Percentiles rank a stretch among this genome's conserved stretches.
These are phyloP conservation scores for Penicillium verhagenii DNA, from an alignment of 495 filamentous ascomycete genomes.

Conservation along the genomic window DNA sequence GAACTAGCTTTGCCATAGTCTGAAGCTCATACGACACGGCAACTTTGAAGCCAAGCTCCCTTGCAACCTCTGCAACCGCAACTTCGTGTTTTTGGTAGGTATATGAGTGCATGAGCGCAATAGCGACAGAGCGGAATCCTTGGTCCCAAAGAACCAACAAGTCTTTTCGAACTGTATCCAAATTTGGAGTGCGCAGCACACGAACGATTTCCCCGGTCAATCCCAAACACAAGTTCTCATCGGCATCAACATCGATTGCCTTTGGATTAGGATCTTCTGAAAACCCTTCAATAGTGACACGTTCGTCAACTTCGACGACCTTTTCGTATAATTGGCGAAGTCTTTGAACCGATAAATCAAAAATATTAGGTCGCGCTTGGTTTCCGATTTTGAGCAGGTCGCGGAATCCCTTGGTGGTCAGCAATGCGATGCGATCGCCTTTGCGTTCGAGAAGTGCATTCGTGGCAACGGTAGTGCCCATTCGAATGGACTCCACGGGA, in stretches of 20 bases:
- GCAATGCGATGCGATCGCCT: constrained; percentile 14
- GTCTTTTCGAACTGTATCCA: constrained; percentile 39
- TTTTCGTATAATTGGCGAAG: constrained; percentile 7
- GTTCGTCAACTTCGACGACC: constrained; percentile 19
- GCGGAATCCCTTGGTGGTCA: constrained; percentile 19
- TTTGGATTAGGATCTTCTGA: constrained; percentile 1
- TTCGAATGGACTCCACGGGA: constrained; percentile 25
- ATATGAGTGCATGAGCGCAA: constrained; percentile 81
- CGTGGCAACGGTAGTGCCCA: constrained; percentile 24
- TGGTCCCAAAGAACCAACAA: constrained; percentile 59
- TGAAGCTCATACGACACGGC: constrained; percentile 59
- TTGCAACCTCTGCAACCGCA: constrained; percentile 65
- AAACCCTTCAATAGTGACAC: constrained; percentile 14
- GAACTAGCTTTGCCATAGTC: constrained; percentile 61
- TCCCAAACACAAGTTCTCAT: background rate
- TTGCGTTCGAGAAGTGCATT: constrained; percentile 26
- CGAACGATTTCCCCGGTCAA: background rate
- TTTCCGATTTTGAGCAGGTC: constrained; percentile 19
- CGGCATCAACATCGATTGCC: constrained; percentile 4
- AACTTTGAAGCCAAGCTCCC: constrained; percentile 67
- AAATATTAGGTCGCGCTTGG: constrained; percentile 19
- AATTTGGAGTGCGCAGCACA: background rate
- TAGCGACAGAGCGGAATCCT: constrained; percentile 69
- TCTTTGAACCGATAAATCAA: constrained; percentile 16
- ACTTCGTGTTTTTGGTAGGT: constrained; percentile 76